Base-by-base conservation (phyloP, 768 basidiomycete species). In the Termitomyces bulborhizus region DNA sequence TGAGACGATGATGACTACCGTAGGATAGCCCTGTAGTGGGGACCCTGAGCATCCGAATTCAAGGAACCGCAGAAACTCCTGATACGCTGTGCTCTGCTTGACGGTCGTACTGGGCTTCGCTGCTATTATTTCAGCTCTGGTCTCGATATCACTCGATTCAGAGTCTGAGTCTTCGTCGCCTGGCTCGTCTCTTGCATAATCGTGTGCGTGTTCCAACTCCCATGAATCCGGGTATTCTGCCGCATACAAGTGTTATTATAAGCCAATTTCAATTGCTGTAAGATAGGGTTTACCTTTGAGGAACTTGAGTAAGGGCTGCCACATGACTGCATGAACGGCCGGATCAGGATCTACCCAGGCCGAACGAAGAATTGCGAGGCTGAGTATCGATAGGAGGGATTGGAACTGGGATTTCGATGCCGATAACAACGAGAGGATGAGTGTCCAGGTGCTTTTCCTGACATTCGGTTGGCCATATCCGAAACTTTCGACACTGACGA, bases 31-130 rank as follows among this genome's bases (percentile, higher is more conserved):
- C 59, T 88, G 79, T 1, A 82, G 66, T 0, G 93, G 87, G 4
- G 86, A 82, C 0, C 88, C 87, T n/a, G 82, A 80, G 66, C 93
- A 97, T 11, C 86, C 91, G 1, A 82, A 71, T 53, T 84, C 74
- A 21, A 98, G 78, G 71, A 94, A 97, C 37, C 77, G 79, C 21
- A 93, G 71, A 69, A 98, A 94, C 47, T 88, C 84, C 13, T 63
- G 68, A 63, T 88, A 96, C 2, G 84, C 81, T 24, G 64, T 62
- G 9, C 78, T 81, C 27, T 63, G 62, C 7, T 42, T 46, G 12
- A 18, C 3, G 6, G 12, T 21, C 32, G 44, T 46, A 9, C 29
- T 9, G 34, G 37, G 1, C 51, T 56, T 37, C 7, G 37, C 32
- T 4, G 55, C n/a, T 41, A 43, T 51, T 31, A 59, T 58, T 6